A percentile compares a stretch with the other conserved stretches of the same genome.
Evolutionary conservation across 2,329 filamentous ascomycete species (phyloP).

Genomic region (Apiospora kogelbergensis): DNA sequence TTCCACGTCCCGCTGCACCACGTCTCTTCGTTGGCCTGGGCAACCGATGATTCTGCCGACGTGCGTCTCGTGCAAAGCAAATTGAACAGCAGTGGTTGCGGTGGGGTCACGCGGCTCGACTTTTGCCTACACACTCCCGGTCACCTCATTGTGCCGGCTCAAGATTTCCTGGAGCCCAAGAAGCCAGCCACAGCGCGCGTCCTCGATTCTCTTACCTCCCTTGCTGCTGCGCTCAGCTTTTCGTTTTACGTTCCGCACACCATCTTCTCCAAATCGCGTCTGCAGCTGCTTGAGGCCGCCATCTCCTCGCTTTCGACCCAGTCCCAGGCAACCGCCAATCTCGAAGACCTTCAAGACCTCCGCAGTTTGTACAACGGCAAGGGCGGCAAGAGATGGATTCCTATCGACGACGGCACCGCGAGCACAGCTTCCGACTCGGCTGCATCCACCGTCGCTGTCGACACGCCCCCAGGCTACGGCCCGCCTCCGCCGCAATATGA

Average conservation of each 20-base stretch:
- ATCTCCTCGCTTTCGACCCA: neutral
- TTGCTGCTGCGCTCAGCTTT: neutral
- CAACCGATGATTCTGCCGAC: neutral
- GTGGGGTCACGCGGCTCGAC: neutral
- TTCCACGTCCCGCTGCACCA: conserved; percentile 1
- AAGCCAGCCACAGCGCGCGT: neutral
- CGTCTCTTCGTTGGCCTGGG: neutral
- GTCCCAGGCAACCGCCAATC: neutral
- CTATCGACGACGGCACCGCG: neutral
- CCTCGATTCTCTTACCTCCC: neutral
- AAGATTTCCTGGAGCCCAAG: conserved; percentile 2
- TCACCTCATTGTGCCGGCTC: conserved; percentile 1
- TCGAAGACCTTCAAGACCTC: conserved; percentile 1
- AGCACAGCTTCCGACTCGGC: conserved; percentile 4
- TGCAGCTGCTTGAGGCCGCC: neutral
- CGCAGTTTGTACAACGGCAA: conserved; percentile 10
- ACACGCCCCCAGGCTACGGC: neutral
- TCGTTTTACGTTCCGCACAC: neutral
- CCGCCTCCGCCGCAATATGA: neutral
- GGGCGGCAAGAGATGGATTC: neutral
- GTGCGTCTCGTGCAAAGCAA: neutral
- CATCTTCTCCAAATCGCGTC: neutral
- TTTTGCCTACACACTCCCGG: neutral
- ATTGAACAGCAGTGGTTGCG: neutral
- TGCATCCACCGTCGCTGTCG: neutral